Base-by-base conservation (phyloP, 1,284 basidiomycete genomes). In the Ustilago xerochloae region DNA sequence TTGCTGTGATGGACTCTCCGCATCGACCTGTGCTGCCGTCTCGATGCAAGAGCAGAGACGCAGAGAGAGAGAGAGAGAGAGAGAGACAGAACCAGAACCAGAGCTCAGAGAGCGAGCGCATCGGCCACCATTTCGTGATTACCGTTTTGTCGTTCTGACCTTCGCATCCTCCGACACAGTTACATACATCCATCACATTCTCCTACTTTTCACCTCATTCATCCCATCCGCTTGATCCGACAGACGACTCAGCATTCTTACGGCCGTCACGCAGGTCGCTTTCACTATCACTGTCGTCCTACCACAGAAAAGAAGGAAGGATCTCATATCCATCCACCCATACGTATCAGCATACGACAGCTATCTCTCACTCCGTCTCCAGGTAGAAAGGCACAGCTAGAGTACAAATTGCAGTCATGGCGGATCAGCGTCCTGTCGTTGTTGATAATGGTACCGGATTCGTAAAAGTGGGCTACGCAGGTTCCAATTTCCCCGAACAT, bases 381-480 rank as follows among this genome's bases (percentile, higher is more conserved):
- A n/a, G n/a, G n/a, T n/a, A n/a, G n/a, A n/a, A n/a, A n/a, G n/a
- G n/a, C n/a, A n/a, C n/a, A n/a, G n/a, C n/a, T n/a, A n/a, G n/a
- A n/a, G n/a, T n/a, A n/a, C n/a, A n/a, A n/a, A n/a, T n/a, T n/a
- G 20, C 46, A 20, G 53, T 32, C 32, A 85, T 84, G 84, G 81
- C 76, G 33, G 82, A 85, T 53, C 60, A 73, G 53, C 84, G 88
- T 32, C 96, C 95, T 48, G 87, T 98, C 72, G 94, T 98, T 59
- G 93, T 98, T 54, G 95, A 98, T 85, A 97, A 97, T 80, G 96
- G 96, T 85, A 98, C 96, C 52, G 96, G 95, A 69, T 82, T 84
- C 73, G 96, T 99, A 82, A 99, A 98, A 89, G 94, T 96, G 48
- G 96, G 96, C 63, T 99, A 93, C 85, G 95, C 94, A 63, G 97